phyloP scores from a whole-genome alignment of 495 filamentous ascomycete species.

The Neurospora sp. region DNA sequence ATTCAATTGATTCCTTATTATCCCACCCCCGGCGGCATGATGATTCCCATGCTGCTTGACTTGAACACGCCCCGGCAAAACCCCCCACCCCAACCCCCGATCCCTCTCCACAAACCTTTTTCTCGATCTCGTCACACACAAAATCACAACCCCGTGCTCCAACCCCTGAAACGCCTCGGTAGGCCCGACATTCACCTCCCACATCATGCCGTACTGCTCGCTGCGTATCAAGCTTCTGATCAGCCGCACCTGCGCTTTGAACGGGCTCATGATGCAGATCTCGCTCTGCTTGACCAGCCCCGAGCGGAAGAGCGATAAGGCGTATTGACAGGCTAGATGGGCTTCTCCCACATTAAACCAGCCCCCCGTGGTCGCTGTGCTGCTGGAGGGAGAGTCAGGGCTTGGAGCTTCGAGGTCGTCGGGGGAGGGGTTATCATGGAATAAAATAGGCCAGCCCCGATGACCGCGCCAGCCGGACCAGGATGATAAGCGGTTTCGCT shows the following conservation, averaged over 20 bases:
- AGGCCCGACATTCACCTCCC: conserved; percentile 44
- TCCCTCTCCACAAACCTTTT: conserved; percentile 39
- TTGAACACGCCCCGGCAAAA: conserved; percentile 17
- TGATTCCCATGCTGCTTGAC: no score
- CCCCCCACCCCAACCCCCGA: conserved; percentile 33
- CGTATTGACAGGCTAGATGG: conserved; percentile 33
- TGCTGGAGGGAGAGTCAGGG: conserved; percentile 18
- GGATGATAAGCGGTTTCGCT: conserved; percentile 22
- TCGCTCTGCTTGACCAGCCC: conserved; percentile 29
- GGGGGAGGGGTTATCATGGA: conserved; percentile 30
- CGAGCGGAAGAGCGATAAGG: conserved; percentile 24
- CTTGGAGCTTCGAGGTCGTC: conserved; percentile 43
- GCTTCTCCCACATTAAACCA: conserved; percentile 46
- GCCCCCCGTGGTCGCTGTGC: conserved; percentile 19
- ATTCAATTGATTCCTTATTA: conserved; percentile 38
- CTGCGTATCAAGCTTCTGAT: conserved; percentile 31
- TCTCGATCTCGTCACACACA: conserved; percentile 44
- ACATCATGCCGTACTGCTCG: conserved; percentile 17
- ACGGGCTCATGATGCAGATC: conserved; percentile 47
- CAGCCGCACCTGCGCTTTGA: conserved; percentile 40
- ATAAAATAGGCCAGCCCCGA: conserved; percentile 38
- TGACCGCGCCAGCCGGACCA: conserved; percentile 42
- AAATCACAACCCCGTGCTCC: conserved; percentile 43
- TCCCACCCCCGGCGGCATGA: not conserved
- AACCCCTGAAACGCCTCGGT: conserved; percentile 49